These are phyloP conservation scores for Inosperma sp. DNA, from an alignment of 768 basidiomycete species.

Conservation along the genomic window DNA sequence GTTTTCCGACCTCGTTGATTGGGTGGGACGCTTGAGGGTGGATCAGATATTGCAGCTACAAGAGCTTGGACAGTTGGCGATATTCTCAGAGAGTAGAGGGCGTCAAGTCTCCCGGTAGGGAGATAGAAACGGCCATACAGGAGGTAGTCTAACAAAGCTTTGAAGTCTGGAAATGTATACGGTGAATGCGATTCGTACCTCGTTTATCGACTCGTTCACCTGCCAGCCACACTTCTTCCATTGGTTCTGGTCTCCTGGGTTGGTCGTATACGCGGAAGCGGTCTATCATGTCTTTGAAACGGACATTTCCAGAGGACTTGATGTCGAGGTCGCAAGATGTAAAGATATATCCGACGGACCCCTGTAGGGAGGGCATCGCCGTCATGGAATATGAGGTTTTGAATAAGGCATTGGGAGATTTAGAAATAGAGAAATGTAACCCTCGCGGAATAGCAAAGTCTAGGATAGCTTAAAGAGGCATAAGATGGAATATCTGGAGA, in stretches of 20 bases:
- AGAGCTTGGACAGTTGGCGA: constrained; percentile 75
- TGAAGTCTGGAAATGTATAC: constrained; percentile 10
- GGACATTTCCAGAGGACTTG: constrained; percentile 62
- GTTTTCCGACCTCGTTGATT: constrained; percentile 42
- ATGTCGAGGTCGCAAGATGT: constrained; percentile 80
- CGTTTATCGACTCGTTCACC: constrained; percentile 74
- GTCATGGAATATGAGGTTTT: constrained; percentile 91
- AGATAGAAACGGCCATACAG: constrained; percentile 90
- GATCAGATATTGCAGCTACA: constrained; percentile 83
- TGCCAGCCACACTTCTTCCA: constrained; percentile 75
- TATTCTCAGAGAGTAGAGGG: constrained; percentile 79
- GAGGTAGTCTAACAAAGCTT: constrained; percentile 73
- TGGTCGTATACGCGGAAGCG: constrained; percentile 81
- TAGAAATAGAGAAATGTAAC: constrained; percentile 74
- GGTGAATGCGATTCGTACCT: constrained; percentile 44
- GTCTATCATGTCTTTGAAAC: constrained; percentile 86
- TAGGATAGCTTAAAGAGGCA: constrained; percentile 59
- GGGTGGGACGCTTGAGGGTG: constrained; percentile 46
- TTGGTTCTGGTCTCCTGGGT: constrained; percentile 72
- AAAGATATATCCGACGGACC: constrained; percentile 91
- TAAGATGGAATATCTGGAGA: background rate
- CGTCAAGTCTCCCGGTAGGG: constrained; percentile 84
- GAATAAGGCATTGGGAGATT: constrained; percentile 85
- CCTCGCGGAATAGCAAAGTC: constrained; percentile 88
- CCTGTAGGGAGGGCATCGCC: constrained; percentile 88